These are phyloP conservation scores for Boletus reticulatus DNA, from an alignment of 768 basidiomycete genomes.

Conservation along the genomic window DNA sequence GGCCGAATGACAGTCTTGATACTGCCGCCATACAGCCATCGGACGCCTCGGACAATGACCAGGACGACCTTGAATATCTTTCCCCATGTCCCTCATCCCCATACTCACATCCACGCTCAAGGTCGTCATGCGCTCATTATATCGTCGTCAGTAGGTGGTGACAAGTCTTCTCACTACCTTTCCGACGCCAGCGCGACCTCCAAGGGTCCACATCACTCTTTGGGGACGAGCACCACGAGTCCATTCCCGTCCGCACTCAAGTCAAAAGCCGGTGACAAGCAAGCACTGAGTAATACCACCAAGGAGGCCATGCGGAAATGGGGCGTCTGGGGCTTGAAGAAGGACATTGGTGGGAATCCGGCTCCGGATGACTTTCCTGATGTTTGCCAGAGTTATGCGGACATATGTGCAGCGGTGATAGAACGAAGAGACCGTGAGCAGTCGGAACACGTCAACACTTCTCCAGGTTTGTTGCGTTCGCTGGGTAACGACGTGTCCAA, in stretches of 20 bases:
- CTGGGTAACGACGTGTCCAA: constrained; percentile 26
- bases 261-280: constrained; percentile 77
- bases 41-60: constrained; percentile 21
- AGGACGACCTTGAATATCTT: constrained; percentile 16
- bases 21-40: constrained; percentile 3
- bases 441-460: constrained; percentile 14
- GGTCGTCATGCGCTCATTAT: constrained; percentile 35
- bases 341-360: constrained; percentile 38
- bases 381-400: constrained; percentile 62
- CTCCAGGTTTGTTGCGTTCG: constrained; percentile 35
- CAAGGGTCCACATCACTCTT: constrained; percentile 43
- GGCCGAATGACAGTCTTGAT: constrained; percentile 35
- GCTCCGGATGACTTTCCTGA: constrained; percentile 43
- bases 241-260: constrained; percentile 79
- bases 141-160: constrained; percentile 33
- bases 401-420: constrained; percentile 73
- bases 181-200: constrained; percentile 31
- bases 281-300: constrained; percentile 79
- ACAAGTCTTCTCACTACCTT: constrained; percentile 20
- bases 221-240: constrained; percentile 32
- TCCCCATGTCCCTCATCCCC: constrained; percentile 47
- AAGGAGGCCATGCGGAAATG: constrained; percentile 91
- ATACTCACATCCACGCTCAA: constrained; percentile 13
- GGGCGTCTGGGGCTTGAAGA: constrained; percentile 78
- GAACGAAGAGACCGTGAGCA: constrained; percentile 55